phyloP scores from a whole-genome alignment of 2,329 filamentous ascomycete genomes.

The Pyrenochaeta sp. region DNA sequence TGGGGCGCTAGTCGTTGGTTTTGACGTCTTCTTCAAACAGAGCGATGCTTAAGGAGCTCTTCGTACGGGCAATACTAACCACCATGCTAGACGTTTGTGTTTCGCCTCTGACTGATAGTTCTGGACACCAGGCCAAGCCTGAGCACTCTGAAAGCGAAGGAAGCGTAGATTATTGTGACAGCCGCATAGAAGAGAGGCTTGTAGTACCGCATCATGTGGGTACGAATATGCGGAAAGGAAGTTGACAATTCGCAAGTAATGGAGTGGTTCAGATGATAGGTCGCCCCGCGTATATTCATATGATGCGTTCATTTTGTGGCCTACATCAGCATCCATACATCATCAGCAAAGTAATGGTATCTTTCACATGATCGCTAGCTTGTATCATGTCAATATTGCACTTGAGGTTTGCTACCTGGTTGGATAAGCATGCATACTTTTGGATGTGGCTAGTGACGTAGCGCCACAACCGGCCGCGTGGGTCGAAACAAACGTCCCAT shows the following conservation, averaged over 20 bases:
- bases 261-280: neutral
- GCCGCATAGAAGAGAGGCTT: conserved; percentile 27
- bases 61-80: neutral
- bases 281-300: conserved; percentile 10
- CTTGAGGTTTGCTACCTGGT: neutral
- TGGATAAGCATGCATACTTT: neutral
- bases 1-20: neutral
- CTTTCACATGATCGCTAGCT: neutral
- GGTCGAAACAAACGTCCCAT: conserved; percentile 40
- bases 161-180: conserved; percentile 23
- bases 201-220: conserved; percentile 22
- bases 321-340: neutral
- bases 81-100: conserved; percentile 1
- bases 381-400: neutral
- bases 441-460: conserved; percentile 35
- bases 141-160: conserved; percentile 25
- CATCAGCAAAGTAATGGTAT: too few species aligned
- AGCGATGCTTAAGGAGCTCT: neutral
- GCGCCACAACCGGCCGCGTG: conserved; percentile 29
- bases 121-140: conserved; percentile 20
- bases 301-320: neutral
- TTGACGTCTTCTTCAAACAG: neutral
- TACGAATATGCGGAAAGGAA: neutral
- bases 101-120: conserved; percentile 7
- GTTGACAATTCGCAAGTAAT: neutral